These are phyloP conservation scores for Leccinum griseonigrum DNA, from an alignment of 1,284 basidiomycete species.

Conservation along the genomic window DNA sequence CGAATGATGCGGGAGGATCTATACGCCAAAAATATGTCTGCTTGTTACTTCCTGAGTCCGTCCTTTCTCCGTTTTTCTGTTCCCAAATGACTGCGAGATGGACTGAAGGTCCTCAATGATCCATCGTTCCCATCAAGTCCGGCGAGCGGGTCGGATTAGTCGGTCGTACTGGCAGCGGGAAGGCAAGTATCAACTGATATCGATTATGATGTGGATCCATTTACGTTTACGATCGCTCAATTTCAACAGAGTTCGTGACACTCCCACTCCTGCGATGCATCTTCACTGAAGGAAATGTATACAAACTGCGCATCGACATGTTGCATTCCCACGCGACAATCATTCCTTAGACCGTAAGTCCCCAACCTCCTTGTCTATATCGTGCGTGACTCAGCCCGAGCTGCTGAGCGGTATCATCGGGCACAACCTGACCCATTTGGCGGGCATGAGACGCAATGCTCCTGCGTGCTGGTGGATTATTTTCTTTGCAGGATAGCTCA, in stretches of 20 bases:
- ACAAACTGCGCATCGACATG: constrained; percentile 33
- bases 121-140: not conserved
- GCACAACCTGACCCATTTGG: constrained; percentile 71
- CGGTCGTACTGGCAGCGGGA: constrained; percentile 2
- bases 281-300: constrained; percentile 46
- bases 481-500: constrained; percentile 47
- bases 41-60: not conserved
- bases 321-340: constrained; percentile 1
- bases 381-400: not conserved
- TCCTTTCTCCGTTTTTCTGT: not conserved
- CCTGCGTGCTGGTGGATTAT: constrained; percentile 52
- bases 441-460: constrained; percentile 66
- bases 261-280: constrained; percentile 55
- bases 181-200: not conserved
- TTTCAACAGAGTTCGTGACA: constrained; percentile 37
- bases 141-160: not conserved
- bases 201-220: not conserved
- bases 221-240: not conserved
- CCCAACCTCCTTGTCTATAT: not conserved
- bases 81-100: not conserved
- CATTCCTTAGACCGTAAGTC: not conserved
- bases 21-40: not conserved
- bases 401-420: constrained; percentile 48
- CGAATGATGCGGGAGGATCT: not conserved
- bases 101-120: not conserved